Evolutionary conservation across 306 rosid genomes (phyloP).

Genomic region (Senna siamea): DNA sequence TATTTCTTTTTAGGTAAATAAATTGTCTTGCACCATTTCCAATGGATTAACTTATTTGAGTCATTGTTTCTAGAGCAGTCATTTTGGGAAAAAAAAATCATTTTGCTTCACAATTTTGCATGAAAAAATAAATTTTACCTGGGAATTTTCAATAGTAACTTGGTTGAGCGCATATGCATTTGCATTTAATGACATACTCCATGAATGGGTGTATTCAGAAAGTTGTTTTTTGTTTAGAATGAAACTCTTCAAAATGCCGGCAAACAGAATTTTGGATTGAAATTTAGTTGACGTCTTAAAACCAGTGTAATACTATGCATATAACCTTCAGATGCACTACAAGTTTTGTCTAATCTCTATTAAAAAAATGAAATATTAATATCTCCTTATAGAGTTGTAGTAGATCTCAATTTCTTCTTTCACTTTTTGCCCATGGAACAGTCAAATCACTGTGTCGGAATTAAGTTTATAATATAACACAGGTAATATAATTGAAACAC

Average conservation of each 20-base stretch:
- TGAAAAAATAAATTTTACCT: not conserved
- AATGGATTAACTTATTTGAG: not conserved
- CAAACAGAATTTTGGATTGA: not conserved
- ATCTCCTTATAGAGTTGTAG: not conserved
- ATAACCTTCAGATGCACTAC: not conserved
- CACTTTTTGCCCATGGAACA: constrained; percentile 15
- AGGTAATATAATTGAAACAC: not conserved
- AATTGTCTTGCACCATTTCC: constrained; percentile 4
- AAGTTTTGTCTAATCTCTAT: not conserved
- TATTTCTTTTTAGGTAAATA: constrained; percentile 11
- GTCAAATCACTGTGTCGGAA: constrained; percentile 12
- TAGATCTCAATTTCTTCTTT: constrained; percentile 5
- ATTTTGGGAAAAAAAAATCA: constrained; percentile 2
- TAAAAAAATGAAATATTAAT: not conserved
- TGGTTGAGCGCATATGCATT: not conserved
- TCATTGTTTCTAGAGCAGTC: constrained; percentile 20
- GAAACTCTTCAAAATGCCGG: not conserved
- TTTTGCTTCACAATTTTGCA: not conserved
- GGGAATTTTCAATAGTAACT: not conserved
- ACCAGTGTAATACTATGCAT: not conserved
- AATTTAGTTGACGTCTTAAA: constrained; percentile 10
- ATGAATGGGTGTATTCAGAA: not conserved
- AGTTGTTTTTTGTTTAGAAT: not conserved
- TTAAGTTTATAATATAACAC: not conserved
- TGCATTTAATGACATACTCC: not conserved